Evolutionary conservation across 2,329 filamentous ascomycete genomes (phyloP), one percentile per base, ranked within the genome.

Genomic region (Alternaria metachromatica): DNA sequence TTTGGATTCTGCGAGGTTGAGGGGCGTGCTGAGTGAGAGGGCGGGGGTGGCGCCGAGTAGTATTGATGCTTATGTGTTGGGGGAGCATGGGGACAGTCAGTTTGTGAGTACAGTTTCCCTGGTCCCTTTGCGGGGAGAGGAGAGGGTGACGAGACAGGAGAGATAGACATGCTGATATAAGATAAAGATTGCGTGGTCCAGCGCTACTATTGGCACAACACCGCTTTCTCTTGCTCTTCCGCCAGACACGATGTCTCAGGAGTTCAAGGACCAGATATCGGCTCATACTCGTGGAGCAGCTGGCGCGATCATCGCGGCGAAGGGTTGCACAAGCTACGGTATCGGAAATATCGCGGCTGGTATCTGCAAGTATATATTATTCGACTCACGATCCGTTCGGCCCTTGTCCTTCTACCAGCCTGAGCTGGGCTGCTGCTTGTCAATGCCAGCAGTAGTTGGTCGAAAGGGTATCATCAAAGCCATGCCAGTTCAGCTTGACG

Each of bases 311-410:
- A 82, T 86, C 49, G 76, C 80, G 20, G 79, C 81, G 11, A 87
- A 87, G 72, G 85, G 85, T 1, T 81, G 83, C 26, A 87, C 82
- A 0, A 80, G 83, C 0, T 86, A 82, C 66, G 85, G 85, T 11
- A 84, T 86, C 49, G 84, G 82, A 9, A 82, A 83, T 26, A 79
- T 85, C 5, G 80, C 84, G 3, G 78, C 82, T 2, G 81, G 78
- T 45, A 84, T 87, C 58, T 87, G 85, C 73, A 80, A 82, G 60
- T 84, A 84, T 12, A 84, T 87, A 13, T 70, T 86, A 12, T 81
- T 80, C 49, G 85, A 87, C 68, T 78, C 82, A 60, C 79, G 80
- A 10, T 81, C 82, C 41, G 80, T 87, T 18, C 74, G 81, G 3
- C 83, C 84, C 1, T 67, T 87, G 46, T 86, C 84, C 56, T 83